Evolutionary conservation across 2,329 filamentous ascomycete genomes (phyloP).

Genomic region (Paraphaeosphaeria sporulosa): DNA sequence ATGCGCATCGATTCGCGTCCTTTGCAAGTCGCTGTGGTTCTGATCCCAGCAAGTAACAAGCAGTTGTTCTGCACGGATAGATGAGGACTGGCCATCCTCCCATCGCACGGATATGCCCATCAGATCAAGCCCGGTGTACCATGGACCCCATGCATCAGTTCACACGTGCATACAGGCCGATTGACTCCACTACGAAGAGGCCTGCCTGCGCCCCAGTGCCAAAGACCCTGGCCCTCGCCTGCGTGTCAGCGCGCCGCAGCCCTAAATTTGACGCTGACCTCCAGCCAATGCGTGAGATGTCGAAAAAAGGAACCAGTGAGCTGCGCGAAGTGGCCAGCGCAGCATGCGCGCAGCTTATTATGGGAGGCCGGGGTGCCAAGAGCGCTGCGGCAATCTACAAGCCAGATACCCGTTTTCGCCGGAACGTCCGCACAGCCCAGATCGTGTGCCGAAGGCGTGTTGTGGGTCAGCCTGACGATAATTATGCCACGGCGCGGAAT

Average conservation of each 20-base stretch:
- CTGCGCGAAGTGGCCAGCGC: conserved; percentile 25
- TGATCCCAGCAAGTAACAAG: neutral
- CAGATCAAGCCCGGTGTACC: conserved; percentile 1
- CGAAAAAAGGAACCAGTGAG: conserved; percentile 17
- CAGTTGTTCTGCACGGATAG: neutral
- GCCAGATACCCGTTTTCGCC: conserved; percentile 15
- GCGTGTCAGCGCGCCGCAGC: conserved; percentile 31
- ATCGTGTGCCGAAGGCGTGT: conserved; percentile 16
- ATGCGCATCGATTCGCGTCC: neutral
- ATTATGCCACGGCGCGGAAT: conserved; percentile 19
- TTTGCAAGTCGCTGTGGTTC: neutral
- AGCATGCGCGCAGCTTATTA: conserved; percentile 19
- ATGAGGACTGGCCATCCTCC: neutral
- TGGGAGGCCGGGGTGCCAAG: conserved; percentile 14
- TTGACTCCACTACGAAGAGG: conserved; percentile 4
- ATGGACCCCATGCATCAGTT: conserved; percentile 5
- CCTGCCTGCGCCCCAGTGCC: conserved; percentile 9
- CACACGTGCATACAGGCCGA: conserved; percentile 2
- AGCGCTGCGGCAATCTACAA: conserved; percentile 10
- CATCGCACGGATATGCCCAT: conserved; percentile 3
- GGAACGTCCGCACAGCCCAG: conserved; percentile 18
- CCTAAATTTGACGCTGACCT: conserved; percentile 29
- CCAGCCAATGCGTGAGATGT: conserved; percentile 21
- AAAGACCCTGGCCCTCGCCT: conserved; percentile 8
- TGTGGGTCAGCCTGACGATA: conserved; percentile 32